Evolutionary conservation across 768 basidiomycete species (phyloP).

Genomic region (Tricholoma sp.): DNA sequence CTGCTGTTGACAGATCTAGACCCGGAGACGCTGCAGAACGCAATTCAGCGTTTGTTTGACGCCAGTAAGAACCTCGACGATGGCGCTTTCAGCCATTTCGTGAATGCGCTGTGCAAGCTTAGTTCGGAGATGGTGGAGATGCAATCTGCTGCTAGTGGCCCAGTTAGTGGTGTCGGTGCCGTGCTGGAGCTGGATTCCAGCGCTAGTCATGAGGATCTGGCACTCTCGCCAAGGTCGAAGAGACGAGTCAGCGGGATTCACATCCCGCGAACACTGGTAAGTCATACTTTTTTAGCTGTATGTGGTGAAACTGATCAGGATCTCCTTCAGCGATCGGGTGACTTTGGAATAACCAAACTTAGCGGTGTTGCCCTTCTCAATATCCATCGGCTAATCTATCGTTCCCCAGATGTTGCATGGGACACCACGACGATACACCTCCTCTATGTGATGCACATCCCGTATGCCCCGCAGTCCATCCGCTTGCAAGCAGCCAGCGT

Average conservation of each 20-base stretch:
- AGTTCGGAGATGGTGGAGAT: conserved; percentile 93
- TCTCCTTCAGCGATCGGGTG: conserved; percentile 69
- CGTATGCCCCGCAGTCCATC: conserved; percentile 67
- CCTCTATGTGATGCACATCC: conserved; percentile 66
- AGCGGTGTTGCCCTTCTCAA: conserved; percentile 78
- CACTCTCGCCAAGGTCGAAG: conserved; percentile 36
- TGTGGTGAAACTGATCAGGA: conserved; percentile 1
- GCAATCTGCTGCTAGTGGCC: conserved; percentile 39
- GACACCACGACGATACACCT: conserved; percentile 75
- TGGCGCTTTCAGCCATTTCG: conserved; percentile 71
- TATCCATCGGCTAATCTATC: conserved; percentile 80
- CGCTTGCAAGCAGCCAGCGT: conserved; percentile 87
- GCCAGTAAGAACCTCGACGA: conserved; percentile 82
- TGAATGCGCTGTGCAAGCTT: conserved; percentile 72
- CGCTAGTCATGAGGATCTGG: conserved; percentile 33
- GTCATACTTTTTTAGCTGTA: conserved; percentile 19
- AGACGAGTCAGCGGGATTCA: conserved; percentile 87
- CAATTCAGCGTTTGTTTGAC: conserved; percentile 84
- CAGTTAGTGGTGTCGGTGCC: conserved; percentile 23
- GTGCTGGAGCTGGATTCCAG: conserved; percentile 26
- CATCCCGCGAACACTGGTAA: conserved; percentile 69
- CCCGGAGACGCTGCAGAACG: conserved; percentile 62
- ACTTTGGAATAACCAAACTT: conserved; percentile 89
- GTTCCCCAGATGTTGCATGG: conserved; percentile 84
- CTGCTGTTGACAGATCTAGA: conserved; percentile 71